Base-by-base conservation (phyloP, 768 basidiomycete genomes). In the Cystofilobasidium ferigula region DNA sequence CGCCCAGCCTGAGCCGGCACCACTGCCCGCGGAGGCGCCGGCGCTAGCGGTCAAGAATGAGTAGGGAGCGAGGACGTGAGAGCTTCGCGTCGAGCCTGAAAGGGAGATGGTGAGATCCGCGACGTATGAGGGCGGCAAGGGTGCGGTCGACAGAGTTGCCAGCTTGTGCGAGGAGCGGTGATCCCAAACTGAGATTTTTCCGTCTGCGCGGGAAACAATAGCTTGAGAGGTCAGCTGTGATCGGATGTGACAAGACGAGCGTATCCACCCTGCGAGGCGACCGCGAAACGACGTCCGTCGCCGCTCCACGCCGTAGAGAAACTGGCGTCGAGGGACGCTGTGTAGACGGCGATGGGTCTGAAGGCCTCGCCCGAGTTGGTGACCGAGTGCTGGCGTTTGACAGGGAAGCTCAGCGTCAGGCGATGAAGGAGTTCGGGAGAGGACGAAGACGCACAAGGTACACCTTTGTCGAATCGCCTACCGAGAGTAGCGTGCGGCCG, bases 271-370 rank as follows among this genome's bases (percentile, higher is more conserved):
- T 64, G 63, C 14, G 38, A 34, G 2, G 63, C 63, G 3, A 64
- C 63, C 13, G 63, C 63, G 18, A 64, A 64, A 9, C 35, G 30
- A 0, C 63, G 26, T 1, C 63, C 63, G 28, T 64, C 63, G 26
- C 45, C 43, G 12, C 54, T 57, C 63, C 63, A 64, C 3, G 57
- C 57, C 12, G 63, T 64, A 35, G 63, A 64, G 35, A 64, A 64
- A 13, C 63, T 57, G 10, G 57, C 57, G 34, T 64, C 63, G 2
- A 59, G 34, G 30, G 54, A 54, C 2, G 43, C 63, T 1, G 8
- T 47, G 48, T 64, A 64, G 24, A 45, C 57, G 20, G 63, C 63
- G 38, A 64, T 45, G 32, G 24, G 57, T 30, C 45, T 40, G 34
- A 59, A 64, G 8, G 56, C 45, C 30, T 58, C 58, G 14, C 63